A percentile compares a stretch with the other conserved stretches of the same genome.
These are phyloP conservation scores for Kwoniella bestiolae DNA, from an alignment of 768 basidiomycete genomes.

Conservation along the genomic window DNA sequence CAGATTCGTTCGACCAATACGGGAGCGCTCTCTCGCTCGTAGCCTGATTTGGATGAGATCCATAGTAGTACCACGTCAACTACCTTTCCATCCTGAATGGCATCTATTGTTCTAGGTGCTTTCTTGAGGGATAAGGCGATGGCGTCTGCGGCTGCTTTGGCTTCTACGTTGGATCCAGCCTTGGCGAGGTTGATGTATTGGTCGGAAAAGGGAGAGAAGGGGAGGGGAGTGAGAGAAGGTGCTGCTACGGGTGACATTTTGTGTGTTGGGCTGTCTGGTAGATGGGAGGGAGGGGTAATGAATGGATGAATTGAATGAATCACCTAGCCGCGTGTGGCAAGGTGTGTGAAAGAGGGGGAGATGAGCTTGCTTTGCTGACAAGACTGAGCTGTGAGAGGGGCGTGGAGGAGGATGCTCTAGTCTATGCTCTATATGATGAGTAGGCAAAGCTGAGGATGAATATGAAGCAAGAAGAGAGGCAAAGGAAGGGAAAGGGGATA, in stretches of 20 bases:
- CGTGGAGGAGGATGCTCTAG: neutral
- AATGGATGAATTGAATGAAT: no score
- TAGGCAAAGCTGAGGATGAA: neutral
- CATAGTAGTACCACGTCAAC: constrained; percentile 50
- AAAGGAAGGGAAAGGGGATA: neutral
- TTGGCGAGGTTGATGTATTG: constrained; percentile 47
- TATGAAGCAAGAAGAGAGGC: neutral
- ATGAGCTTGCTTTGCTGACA: neutral
- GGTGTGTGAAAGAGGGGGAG: neutral
- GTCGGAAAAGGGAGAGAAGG: constrained; percentile 42
- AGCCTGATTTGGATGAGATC: constrained; percentile 45
- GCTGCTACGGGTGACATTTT: constrained; percentile 52
- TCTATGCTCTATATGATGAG: neutral
- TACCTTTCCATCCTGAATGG: constrained; percentile 45
- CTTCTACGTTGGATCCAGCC: constrained; percentile 53
- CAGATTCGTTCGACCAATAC: constrained; percentile 56
- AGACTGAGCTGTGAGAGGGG: neutral
- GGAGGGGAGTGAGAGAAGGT: constrained; percentile 45
- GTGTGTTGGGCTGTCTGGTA: constrained; percentile 12
- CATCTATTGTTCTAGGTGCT: constrained; percentile 39
- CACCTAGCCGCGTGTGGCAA: constrained; percentile 33
- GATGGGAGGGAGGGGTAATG: neutral
- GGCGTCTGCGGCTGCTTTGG: constrained; percentile 53
- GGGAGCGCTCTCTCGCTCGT: constrained; percentile 57
- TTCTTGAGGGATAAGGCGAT: constrained; percentile 54